phyloP scores from a whole-genome alignment of 1,139 yeast genomes.

The Hyphopichia wangnamkhiaoensis region DNA sequence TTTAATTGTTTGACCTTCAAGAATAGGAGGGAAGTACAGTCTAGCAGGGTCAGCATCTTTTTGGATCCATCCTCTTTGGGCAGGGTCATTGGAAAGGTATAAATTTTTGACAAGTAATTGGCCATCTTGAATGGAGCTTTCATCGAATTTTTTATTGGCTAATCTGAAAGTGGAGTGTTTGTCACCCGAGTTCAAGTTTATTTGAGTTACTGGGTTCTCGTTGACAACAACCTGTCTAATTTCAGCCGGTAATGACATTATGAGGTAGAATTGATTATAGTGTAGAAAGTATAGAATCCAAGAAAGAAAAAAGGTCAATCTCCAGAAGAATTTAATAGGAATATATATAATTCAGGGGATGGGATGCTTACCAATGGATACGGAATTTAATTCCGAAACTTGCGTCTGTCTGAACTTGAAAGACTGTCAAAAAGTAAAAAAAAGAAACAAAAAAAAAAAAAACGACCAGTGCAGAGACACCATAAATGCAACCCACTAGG shows the following conservation, averaged over 20 bases:
- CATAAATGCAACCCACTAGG: too few species aligned
- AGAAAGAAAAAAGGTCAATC: too few species aligned
- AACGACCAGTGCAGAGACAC: too few species aligned
- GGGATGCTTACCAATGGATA: too few species aligned
- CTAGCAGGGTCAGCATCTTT: slow-evolving; percentile 18
- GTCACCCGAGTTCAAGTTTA: slow-evolving; percentile 10
- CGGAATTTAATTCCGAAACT: too few species aligned
- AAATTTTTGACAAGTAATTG: slow-evolving; percentile 19
- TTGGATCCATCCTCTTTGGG: slow-evolving; percentile 29
- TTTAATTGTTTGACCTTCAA: slow-evolving; percentile 20
- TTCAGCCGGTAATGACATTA: slow-evolving; percentile 8
- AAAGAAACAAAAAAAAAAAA: too few species aligned
- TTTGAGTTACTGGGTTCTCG: slow-evolving; percentile 10
- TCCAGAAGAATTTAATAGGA: too few species aligned
- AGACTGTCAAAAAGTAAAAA: too few species aligned
- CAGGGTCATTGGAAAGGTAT: slow-evolving; percentile 30
- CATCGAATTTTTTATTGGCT: slow-evolving; percentile 4
- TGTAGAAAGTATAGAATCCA: too few species aligned
- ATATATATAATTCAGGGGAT: too few species aligned
- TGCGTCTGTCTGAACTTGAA: too few species aligned
- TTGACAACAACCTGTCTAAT: slow-evolving; percentile 9
- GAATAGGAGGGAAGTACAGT: slow-evolving; percentile 21
- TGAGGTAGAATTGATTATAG: not conserved
- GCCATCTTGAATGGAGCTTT: slow-evolving; percentile 14
- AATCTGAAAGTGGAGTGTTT: slow-evolving; percentile 13